phyloP scores from a whole-genome alignment of 2,329 filamentous ascomycete genomes.

The Phialemoniopsis sp. region DNA sequence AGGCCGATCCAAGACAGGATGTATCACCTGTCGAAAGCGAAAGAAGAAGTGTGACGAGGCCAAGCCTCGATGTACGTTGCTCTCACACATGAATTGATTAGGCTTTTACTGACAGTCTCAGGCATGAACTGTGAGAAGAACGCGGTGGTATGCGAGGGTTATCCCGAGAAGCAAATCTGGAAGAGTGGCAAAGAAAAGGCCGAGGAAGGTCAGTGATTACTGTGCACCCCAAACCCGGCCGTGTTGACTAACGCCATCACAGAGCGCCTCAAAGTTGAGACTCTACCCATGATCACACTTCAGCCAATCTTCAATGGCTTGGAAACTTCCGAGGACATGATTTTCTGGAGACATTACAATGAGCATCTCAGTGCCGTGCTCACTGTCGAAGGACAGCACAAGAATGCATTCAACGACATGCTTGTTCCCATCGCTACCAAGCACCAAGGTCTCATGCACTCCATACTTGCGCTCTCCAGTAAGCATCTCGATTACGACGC shows the following conservation, averaged over 20 bases:
- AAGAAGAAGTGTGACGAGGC: constrained; percentile 73
- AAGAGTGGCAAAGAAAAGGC: constrained; percentile 76
- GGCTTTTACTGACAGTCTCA: constrained; percentile 22
- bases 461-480: constrained; percentile 77
- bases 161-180: constrained; percentile 83
- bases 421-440: constrained; percentile 76
- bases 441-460: constrained; percentile 85
- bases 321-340: constrained; percentile 73
- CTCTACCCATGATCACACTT: constrained; percentile 50
- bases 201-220: constrained; percentile 54
- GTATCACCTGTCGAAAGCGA: constrained; percentile 61
- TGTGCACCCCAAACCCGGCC: constrained; percentile 1
- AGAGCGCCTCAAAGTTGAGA: constrained; percentile 47
- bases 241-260: background rate
- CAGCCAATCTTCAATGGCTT: constrained; percentile 73
- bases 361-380: constrained; percentile 74
- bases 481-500: constrained; percentile 65
- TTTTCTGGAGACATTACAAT: constrained; percentile 81
- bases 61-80: constrained; percentile 58
- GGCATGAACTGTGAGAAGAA: constrained; percentile 91
- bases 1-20: constrained; percentile 67
- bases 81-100: background rate
- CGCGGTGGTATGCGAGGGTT: constrained; percentile 85
- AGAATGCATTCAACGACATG: constrained; percentile 83
- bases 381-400: constrained; percentile 74